Evolutionary conservation across 1,139 yeast genomes (phyloP).

Genomic region (Sugiyamaella neomexicana): DNA sequence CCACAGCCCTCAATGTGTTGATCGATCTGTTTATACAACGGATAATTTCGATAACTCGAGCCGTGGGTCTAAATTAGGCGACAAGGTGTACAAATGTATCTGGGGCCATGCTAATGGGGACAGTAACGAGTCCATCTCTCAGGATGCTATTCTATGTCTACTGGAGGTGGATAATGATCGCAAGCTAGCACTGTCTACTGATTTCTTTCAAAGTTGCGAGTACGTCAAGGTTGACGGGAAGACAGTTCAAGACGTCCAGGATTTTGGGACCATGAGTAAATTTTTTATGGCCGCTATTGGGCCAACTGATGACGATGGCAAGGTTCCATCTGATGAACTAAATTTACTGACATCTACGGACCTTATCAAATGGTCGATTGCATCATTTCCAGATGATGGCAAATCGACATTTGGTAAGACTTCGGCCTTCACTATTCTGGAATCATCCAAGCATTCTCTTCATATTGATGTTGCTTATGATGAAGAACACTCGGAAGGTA

Average conservation of each 20-base stretch:
- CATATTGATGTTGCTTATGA: conserved; percentile 49
- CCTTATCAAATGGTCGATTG: conserved; percentile 51
- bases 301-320: conserved; percentile 24
- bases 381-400: conserved; percentile 54
- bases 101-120: conserved; percentile 55
- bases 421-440: conserved; percentile 54
- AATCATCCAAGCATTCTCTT: conserved; percentile 57
- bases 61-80: conserved; percentile 32
- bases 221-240: conserved; percentile 38
- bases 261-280: conserved; percentile 50
- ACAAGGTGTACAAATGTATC: conserved; percentile 30
- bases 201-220: conserved; percentile 51
- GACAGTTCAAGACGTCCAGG: conserved; percentile 43
- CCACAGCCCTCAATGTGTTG: conserved; percentile 41
- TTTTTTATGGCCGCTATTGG: conserved; percentile 54
- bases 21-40: conserved; percentile 48
- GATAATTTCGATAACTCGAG: conserved; percentile 55
- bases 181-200: conserved; percentile 51
- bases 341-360: conserved; percentile 60
- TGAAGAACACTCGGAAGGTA: conserved; percentile 34
- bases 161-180: conserved; percentile 47
- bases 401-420: conserved; percentile 32
- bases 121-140: conserved; percentile 44
- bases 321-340: conserved; percentile 43
- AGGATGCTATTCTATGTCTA: conserved; percentile 53